Evolutionary conservation across 73 alveolate genomes (phyloP).

Genomic region (Paramecium sonneborni): DNA sequence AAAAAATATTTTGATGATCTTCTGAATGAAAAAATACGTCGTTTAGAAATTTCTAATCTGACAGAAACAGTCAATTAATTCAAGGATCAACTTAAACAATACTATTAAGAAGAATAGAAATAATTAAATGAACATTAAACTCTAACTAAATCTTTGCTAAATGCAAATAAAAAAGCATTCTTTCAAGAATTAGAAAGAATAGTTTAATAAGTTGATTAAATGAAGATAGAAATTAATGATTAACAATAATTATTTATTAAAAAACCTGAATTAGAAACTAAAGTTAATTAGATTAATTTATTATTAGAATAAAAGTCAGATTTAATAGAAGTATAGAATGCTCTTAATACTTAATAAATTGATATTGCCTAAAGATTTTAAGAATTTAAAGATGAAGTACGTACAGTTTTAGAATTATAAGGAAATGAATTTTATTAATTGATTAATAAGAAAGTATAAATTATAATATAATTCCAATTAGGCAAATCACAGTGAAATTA

Average conservation of each 20-base stretch:
- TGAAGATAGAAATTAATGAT: not conserved
- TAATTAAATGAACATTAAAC: constrained; percentile 37
- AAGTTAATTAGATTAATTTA: constrained; percentile 23
- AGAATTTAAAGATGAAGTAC: constrained; percentile 74
- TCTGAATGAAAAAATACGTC: not conserved
- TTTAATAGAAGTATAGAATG: constrained; percentile 73
- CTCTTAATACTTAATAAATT: constrained; percentile 68
- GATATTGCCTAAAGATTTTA: constrained; percentile 67
- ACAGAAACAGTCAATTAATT: constrained; percentile 11
- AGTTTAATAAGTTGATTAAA: not conserved
- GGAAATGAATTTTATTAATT: constrained; percentile 66
- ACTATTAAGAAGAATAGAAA: not conserved
- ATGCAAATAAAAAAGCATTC: constrained; percentile 55
- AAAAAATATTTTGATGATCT: constrained; percentile 59
- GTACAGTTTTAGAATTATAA: constrained; percentile 35
- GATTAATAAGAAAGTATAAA: constrained; percentile 65
- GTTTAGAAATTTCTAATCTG: not conserved
- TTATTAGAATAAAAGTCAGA: constrained; percentile 71
- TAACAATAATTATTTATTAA: constrained; percentile 10
- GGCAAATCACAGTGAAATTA: constrained; percentile 58
- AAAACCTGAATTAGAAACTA: constrained; percentile 31
- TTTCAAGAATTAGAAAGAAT: constrained; percentile 50
- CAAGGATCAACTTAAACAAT: constrained; percentile 12
- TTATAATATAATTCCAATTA: not conserved
- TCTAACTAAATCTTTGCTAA: constrained; percentile 11